Conservation (phyloP, 116 monocot genomes). For the Posidonia oceanica region DNA sequence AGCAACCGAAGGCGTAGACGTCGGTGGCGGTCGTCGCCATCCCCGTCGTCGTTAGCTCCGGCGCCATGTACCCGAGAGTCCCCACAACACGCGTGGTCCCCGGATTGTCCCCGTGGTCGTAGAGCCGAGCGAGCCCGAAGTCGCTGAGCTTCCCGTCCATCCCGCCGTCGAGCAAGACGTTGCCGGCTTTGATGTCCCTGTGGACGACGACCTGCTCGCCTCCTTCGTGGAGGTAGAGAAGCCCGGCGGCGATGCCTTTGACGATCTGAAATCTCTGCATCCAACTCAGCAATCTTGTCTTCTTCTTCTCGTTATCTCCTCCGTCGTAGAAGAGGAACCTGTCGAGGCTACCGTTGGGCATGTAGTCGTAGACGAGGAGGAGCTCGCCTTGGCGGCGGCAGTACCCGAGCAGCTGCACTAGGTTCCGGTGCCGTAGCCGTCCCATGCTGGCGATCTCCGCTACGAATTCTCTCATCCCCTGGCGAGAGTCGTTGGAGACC, state of each 20-base stretch:
- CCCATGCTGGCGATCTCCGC: slow-evolving; percentile 27
- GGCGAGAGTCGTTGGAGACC: slow-evolving; percentile 6
- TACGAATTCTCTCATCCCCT: slow-evolving; percentile 20
- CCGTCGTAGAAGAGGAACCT: slow-evolving; percentile 4
- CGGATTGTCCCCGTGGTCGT: slow-evolving; percentile 19
- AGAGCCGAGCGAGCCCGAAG: slow-evolving; percentile 27
- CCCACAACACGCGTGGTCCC: slow-evolving; percentile 7
- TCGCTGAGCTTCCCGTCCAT: slow-evolving; percentile 11
- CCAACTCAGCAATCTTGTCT: neutral
- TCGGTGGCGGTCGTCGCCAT: slow-evolving; percentile 8
- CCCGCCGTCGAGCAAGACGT: slow-evolving; percentile 14
- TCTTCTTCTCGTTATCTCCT: neutral
- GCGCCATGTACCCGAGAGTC: slow-evolving; percentile 13
- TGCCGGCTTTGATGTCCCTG: slow-evolving; percentile 30
- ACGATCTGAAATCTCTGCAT: slow-evolving; percentile 1
- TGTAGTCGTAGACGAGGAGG: slow-evolving; percentile 15
- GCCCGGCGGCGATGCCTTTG: slow-evolving; percentile 12
- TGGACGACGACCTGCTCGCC: slow-evolving; percentile 19
- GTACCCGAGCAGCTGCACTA: slow-evolving; percentile 13
- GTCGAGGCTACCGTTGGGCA: slow-evolving; percentile 17
- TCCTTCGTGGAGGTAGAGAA: slow-evolving; percentile 13
- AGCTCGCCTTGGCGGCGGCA: slow-evolving; percentile 8
- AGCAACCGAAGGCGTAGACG: slow-evolving; percentile 22
- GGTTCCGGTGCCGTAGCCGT: slow-evolving; percentile 23
- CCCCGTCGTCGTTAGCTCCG: slow-evolving; percentile 10